A percentile compares a stretch with the other conserved stretches of the same genome.
Conservation (phyloP, 2,329 filamentous ascomycete species). For the Talaromyces marneffei region DNA sequence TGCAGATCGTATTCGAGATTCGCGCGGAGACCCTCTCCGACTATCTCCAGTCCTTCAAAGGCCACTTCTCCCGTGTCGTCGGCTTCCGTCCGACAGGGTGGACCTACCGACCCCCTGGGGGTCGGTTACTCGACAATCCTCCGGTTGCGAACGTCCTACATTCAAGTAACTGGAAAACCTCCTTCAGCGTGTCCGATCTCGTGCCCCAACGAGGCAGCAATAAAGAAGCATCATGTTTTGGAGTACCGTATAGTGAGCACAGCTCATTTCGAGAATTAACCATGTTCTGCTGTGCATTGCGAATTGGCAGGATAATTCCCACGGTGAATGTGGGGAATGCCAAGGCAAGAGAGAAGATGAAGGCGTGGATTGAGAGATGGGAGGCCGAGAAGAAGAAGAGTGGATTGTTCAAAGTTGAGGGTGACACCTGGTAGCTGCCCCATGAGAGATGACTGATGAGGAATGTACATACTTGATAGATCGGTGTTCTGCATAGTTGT, state of each 20-base stretch:
- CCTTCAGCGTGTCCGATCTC: conserved; percentile 67
- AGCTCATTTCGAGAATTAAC: conserved; percentile 90
- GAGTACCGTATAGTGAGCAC: conserved; percentile 93
- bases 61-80: conserved; percentile 77
- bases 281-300: conserved; percentile 81
- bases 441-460: neutral
- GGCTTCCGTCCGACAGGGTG: conserved; percentile 91
- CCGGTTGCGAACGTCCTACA: conserved; percentile 60
- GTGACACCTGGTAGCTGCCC: conserved; percentile 25
- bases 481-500: neutral
- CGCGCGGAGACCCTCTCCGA: conserved; percentile 83
- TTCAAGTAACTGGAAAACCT: conserved; percentile 66
- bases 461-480: neutral
- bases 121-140: conserved; percentile 57
- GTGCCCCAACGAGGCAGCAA: conserved; percentile 78
- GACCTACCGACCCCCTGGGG: conserved; percentile 74
- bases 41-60: conserved; percentile 73
- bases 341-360: conserved; percentile 61
- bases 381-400: conserved; percentile 57
- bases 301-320: conserved; percentile 84
- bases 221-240: conserved; percentile 76
- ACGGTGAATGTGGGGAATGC: conserved; percentile 79
- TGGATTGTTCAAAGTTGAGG: conserved; percentile 49
- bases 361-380: conserved; percentile 61
- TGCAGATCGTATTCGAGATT: conserved; percentile 94